Percentiles rank a stretch among this genome's conserved stretches.
Evolutionary conservation across 352 stramenopile genomes (phyloP).

Genomic region (Phytophthora hibernalis): DNA sequence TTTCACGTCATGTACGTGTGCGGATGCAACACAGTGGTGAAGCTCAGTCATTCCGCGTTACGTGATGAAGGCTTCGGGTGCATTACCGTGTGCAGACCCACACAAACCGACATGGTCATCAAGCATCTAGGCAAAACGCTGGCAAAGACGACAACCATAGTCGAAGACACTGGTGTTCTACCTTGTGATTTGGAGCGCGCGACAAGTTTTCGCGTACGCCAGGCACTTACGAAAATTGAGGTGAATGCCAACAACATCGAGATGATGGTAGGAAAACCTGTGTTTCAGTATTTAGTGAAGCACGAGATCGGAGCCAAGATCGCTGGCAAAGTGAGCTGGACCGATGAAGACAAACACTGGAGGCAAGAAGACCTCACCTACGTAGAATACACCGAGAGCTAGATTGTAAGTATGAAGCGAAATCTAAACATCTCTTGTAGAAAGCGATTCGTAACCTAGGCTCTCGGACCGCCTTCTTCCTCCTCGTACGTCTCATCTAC

Average conservation of each 20-base stretch:
- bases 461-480: slow-evolving; percentile 11
- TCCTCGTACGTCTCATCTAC: slow-evolving; percentile 28
- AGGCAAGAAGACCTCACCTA: slow-evolving; percentile 66
- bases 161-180: slow-evolving; percentile 76
- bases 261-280: slow-evolving; percentile 77
- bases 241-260: slow-evolving; percentile 49
- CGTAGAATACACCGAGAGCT: slow-evolving; percentile 79
- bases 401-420: slow-evolving; percentile 10
- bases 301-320: slow-evolving; percentile 69
- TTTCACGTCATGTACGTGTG: slow-evolving; percentile 85
- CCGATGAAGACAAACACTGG: slow-evolving; percentile 73
- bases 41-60: slow-evolving; percentile 75
- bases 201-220: slow-evolving; percentile 69
- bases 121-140: slow-evolving; percentile 77
- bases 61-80: slow-evolving; percentile 74
- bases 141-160: slow-evolving; percentile 65
- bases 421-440: not conserved
- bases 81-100: slow-evolving; percentile 69
- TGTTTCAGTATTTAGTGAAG: slow-evolving; percentile 68
- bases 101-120: slow-evolving; percentile 72
- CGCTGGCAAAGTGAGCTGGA: slow-evolving; percentile 62
- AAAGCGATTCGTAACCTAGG: slow-evolving; percentile 4
- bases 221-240: slow-evolving; percentile 46
- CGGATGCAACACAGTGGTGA: slow-evolving; percentile 81
- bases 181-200: slow-evolving; percentile 71